Percentiles rank a stretch among this genome's conserved stretches.
Conservation (phyloP, 2,329 filamentous ascomycete genomes). For the Rutstroemia sp. region DNA sequence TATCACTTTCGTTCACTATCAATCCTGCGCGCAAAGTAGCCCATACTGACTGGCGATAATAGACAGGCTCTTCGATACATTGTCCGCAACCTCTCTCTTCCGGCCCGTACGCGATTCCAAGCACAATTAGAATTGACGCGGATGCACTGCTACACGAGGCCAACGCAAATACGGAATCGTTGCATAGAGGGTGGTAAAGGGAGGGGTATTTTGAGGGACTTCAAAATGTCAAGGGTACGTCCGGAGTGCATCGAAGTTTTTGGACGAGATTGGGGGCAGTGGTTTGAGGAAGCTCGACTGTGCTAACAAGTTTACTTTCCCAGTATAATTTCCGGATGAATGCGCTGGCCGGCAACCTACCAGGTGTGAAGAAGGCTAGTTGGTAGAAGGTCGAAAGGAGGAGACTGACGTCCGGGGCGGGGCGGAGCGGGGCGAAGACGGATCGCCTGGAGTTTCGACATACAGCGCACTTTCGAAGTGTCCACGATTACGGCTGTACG, state of each 20-base stretch:
- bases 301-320: slow-evolving; percentile 7
- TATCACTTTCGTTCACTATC: too few species aligned
- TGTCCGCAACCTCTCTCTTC: slow-evolving; percentile 84
- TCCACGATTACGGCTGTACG: neutral
- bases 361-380: slow-evolving; percentile 91
- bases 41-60: slow-evolving; percentile 1
- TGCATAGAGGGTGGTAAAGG: slow-evolving; percentile 90
- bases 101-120: slow-evolving; percentile 74
- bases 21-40: neutral
- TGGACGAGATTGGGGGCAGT: neutral
- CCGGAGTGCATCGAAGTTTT: neutral
- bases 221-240: slow-evolving; percentile 83
- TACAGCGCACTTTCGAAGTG: neutral
- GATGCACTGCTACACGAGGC: slow-evolving; percentile 93
- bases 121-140: slow-evolving; percentile 88
- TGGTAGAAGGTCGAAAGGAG: slow-evolving; percentile 57
- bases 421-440: neutral
- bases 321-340: slow-evolving; percentile 92
- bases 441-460: neutral
- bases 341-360: slow-evolving; percentile 75
- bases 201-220: slow-evolving; percentile 84
- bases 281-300: neutral
- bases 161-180: slow-evolving; percentile 89
- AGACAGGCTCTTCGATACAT: slow-evolving; percentile 93
- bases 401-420: neutral